Percentiles rank a stretch among this genome's conserved stretches.
These are phyloP conservation scores for Thalassiosira allenii DNA, from an alignment of 352 stramenopile species.

Conservation along the genomic window DNA sequence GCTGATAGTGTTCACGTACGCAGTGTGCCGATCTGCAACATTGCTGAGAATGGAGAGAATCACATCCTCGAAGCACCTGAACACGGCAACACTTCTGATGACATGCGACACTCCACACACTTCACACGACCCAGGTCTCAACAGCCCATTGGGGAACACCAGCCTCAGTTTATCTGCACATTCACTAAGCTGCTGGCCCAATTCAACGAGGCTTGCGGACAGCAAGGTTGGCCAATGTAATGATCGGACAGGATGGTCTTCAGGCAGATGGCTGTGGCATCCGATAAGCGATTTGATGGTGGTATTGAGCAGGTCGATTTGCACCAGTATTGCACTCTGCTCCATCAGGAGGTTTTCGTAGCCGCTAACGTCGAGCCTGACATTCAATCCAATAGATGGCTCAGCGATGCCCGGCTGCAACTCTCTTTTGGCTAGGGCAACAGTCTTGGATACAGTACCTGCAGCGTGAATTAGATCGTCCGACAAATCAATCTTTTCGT, in stretches of 20 bases:
- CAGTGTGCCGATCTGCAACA: slow-evolving; percentile 30
- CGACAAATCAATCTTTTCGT: slow-evolving; percentile 22
- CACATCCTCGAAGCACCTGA: slow-evolving; percentile 47
- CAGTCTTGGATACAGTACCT: slow-evolving; percentile 22
- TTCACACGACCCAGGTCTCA: slow-evolving; percentile 23
- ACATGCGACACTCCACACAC: slow-evolving; percentile 28
- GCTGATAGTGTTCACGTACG: slow-evolving; percentile 36
- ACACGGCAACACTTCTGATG: slow-evolving; percentile 36
- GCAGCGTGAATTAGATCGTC: background rate
- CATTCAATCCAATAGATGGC: slow-evolving; percentile 44
- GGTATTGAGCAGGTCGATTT: slow-evolving; percentile 44
- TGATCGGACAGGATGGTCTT: slow-evolving; percentile 26
- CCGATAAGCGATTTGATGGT: slow-evolving; percentile 45
- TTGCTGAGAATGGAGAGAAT: slow-evolving; percentile 36
- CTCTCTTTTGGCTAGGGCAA: slow-evolving; percentile 42
- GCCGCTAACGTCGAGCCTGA: slow-evolving; percentile 30
- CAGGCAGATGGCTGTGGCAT: slow-evolving; percentile 27
- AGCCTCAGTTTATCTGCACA: slow-evolving; percentile 36
- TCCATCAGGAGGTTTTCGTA: slow-evolving; percentile 49
- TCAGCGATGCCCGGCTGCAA: slow-evolving; percentile 33
- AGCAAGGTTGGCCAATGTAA: slow-evolving; percentile 43
- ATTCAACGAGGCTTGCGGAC: slow-evolving; percentile 30
- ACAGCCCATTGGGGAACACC: slow-evolving; percentile 53
- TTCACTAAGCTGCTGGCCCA: slow-evolving; percentile 39
- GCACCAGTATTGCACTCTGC: slow-evolving; percentile 22